Evolutionary conservation across 352 stramenopile genomes (phyloP).

Genomic region (Pythium oligandrum): DNA sequence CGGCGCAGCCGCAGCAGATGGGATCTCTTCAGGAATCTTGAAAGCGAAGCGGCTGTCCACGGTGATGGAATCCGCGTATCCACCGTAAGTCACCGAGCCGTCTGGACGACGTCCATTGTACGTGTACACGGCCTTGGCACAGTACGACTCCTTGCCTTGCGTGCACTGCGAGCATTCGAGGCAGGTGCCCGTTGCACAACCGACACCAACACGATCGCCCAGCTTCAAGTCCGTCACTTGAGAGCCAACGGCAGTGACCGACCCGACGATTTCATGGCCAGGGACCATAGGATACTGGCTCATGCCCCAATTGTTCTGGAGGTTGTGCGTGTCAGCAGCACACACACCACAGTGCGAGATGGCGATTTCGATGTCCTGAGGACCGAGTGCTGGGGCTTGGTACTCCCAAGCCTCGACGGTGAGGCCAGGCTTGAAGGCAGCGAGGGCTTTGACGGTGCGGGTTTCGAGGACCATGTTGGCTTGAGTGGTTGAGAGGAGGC

Average conservation of each 20-base stretch:
- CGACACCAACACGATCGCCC: constrained; percentile 5
- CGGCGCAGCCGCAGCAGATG: too few relatives aligned
- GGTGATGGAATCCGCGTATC: too few relatives aligned
- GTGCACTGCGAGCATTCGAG: too few relatives aligned
- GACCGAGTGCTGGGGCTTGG: constrained; percentile 3
- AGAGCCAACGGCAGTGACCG: not conserved
- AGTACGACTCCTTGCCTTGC: constrained; percentile 17
- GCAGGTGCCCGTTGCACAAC: not conserved
- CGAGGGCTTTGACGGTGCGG: constrained; percentile 10
- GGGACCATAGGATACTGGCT: constrained; percentile 13
- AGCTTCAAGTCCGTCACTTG: constrained; percentile 1
- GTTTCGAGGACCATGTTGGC: not conserved
- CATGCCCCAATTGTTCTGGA: constrained; percentile 11
- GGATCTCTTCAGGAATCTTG: constrained; percentile 10
- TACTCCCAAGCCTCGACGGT: constrained; percentile 13
- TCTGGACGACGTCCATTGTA: constrained; percentile 10
- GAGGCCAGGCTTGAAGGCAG: constrained; percentile 5
- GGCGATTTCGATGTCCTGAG: constrained; percentile 7
- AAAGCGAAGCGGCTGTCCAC: constrained; percentile 6
- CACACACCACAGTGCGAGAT: constrained; percentile 7
- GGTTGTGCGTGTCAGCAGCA: constrained; percentile 22
- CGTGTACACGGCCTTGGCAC: constrained; percentile 8
- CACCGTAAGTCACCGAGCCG: constrained; percentile 9
- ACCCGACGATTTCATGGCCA: constrained; percentile 22
- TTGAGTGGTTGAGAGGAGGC: too few relatives aligned